A percentile compares a stretch with the other conserved stretches of the same genome.
These are phyloP conservation scores for Ceratobasidium sp. DNA, from an alignment of 1,284 basidiomycete genomes.

Conservation along the genomic window DNA sequence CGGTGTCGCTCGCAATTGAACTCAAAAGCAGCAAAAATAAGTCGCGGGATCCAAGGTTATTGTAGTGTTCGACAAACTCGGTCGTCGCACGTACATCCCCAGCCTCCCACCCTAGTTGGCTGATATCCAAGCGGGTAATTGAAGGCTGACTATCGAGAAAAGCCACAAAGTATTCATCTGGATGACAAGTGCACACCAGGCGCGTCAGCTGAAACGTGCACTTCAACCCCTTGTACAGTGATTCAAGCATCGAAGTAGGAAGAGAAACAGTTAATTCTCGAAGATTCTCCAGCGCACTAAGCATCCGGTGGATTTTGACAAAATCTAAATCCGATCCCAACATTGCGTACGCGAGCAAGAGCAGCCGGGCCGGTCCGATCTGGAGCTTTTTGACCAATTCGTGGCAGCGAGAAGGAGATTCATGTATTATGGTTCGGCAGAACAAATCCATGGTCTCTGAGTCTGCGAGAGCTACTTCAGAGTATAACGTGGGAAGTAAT, in stretches of 20 bases:
- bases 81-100: neutral
- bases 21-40: neutral
- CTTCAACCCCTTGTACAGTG: neutral
- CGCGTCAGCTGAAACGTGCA: conserved; percentile 3
- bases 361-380: neutral
- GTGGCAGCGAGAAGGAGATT: neutral
- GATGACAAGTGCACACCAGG: conserved; percentile 1
- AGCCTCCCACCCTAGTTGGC: neutral
- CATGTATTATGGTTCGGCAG: neutral
- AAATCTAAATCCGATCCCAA: neutral
- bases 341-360: neutral
- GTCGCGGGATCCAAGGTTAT: neutral
- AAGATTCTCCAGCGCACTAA: neutral
- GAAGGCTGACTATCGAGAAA: conserved; percentile 21
- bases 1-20: neutral
- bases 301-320: neutral
- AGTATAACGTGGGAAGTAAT: neutral
- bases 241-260: neutral
- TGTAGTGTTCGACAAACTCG: neutral
- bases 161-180: neutral
- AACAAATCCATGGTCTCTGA: neutral
- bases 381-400: conserved; percentile 6
- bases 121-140: neutral
- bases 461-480: conserved; percentile 4
- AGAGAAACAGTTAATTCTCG: conserved; percentile 3